A percentile compares a stretch with the other conserved stretches of the same genome.
Evolutionary conservation across 148 eudicot species (phyloP).

Genomic region (Rhododendron ovatum): DNA sequence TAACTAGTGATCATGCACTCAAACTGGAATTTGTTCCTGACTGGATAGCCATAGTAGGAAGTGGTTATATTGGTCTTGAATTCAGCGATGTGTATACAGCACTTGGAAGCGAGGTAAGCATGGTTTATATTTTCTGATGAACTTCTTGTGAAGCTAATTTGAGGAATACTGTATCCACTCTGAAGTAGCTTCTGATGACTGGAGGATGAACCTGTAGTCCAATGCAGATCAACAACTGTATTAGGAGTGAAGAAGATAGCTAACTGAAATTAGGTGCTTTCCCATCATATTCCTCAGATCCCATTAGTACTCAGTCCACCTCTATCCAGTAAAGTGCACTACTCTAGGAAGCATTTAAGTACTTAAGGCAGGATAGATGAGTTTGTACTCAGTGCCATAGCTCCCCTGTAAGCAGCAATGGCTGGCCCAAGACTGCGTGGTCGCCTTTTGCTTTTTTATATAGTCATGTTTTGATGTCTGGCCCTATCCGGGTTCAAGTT

Average conservation of each 20-base stretch:
- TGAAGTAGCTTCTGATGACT: neutral
- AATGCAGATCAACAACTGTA: neutral
- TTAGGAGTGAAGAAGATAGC: neutral
- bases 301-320: neutral
- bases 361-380: neutral
- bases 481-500: neutral
- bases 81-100: slow-evolving; percentile 99
- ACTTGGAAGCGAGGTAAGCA: slow-evolving; percentile 95
- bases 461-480: neutral
- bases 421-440: neutral
- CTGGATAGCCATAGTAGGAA: slow-evolving; percentile 98
- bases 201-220: neutral
- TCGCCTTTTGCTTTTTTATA: neutral
- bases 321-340: neutral
- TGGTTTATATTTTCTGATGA: neutral
- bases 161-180: neutral
- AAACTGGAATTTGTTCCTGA: slow-evolving; percentile 94
- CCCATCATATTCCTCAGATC: neutral
- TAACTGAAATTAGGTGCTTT: neutral
- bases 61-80: slow-evolving; percentile 99
- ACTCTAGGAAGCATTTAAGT: neutral
- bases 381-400: neutral
- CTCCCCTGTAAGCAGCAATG: neutral
- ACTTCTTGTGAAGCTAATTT: slow-evolving; percentile 9
- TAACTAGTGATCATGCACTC: slow-evolving; percentile 99